Conservation (phyloP, 2,329 filamentous ascomycete genomes). For the Fusarium xyrophilum region DNA sequence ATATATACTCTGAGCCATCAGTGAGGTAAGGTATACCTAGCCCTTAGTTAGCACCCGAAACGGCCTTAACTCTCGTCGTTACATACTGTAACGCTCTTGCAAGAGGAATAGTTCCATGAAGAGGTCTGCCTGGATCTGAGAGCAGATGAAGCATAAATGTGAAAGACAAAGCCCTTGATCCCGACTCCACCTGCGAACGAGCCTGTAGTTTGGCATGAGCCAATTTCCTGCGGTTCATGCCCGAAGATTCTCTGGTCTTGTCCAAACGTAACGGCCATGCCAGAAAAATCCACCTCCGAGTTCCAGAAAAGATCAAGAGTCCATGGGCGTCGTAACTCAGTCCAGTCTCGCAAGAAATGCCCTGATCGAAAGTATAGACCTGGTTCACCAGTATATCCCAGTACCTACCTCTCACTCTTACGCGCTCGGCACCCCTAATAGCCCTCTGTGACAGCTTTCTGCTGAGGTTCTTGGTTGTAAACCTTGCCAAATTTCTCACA, state of each 20-base stretch:
- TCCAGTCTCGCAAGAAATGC: rapidly evolving
- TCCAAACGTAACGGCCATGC: rapidly evolving
- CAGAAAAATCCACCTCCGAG: rapidly evolving
- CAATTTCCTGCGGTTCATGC: neutral
- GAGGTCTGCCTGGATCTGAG: rapidly evolving
- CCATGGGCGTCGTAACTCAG: rapidly evolving
- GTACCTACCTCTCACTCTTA: neutral
- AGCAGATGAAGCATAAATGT: neutral
- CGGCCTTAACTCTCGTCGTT: rapidly evolving
- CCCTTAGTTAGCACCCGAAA: rapidly evolving
- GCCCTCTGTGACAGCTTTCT: neutral
- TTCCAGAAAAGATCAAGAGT: neutral
- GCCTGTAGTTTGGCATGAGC: rapidly evolving
- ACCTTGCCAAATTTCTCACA: neutral
- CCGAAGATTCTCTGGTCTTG: neutral
- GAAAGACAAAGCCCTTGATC: neutral
- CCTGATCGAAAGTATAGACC: neutral
- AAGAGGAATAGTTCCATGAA: neutral
- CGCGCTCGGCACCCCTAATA: rapidly evolving
- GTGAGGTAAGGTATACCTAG: neutral
- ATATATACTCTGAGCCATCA: neutral
- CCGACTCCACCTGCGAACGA: rapidly evolving
- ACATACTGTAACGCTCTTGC: neutral
- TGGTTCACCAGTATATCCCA: neutral
- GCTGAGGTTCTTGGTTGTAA: neutral